A percentile compares a stretch with the other conserved stretches of the same genome.
These are phyloP conservation scores for Quercus glauca DNA, from an alignment of 306 rosid genomes.

Conservation along the genomic window DNA sequence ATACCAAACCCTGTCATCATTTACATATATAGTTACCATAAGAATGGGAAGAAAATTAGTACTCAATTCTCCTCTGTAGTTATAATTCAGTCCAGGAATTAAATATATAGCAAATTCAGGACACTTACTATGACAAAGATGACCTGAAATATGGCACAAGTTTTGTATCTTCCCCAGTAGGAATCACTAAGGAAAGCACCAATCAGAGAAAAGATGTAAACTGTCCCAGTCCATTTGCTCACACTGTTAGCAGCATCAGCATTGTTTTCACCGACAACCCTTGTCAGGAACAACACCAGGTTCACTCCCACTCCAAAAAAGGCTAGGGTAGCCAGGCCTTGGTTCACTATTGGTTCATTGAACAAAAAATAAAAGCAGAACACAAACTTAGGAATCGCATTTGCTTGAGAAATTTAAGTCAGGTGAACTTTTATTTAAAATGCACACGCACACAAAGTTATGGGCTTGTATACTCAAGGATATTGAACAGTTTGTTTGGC, in stretches of 20 bases:
- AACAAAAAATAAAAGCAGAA: not conserved
- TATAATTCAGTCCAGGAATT: not conserved
- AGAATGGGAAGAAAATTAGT: not conserved
- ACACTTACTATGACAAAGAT: constrained; percentile 82
- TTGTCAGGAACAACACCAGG: constrained; percentile 51
- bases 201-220: constrained; percentile 51
- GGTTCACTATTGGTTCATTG: constrained; percentile 37
- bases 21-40: constrained; percentile 5
- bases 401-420: not conserved
- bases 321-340: constrained; percentile 57
- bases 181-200: constrained; percentile 63
- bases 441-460: no score
- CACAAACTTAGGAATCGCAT: not conserved
- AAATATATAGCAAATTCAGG: not conserved
- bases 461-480: no score
- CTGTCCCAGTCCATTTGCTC: constrained; percentile 55
- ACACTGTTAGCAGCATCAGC: constrained; percentile 61
- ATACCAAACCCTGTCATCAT: constrained; percentile 64
- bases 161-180: constrained; percentile 57
- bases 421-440: not conserved
- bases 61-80: not conserved
- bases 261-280: constrained; percentile 41
- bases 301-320: constrained; percentile 61
- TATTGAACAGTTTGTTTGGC: no score
- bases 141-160: constrained; percentile 49